phyloP scores from a whole-genome alignment of 345 rosid species.

The Lagerstroemia speciosa region DNA sequence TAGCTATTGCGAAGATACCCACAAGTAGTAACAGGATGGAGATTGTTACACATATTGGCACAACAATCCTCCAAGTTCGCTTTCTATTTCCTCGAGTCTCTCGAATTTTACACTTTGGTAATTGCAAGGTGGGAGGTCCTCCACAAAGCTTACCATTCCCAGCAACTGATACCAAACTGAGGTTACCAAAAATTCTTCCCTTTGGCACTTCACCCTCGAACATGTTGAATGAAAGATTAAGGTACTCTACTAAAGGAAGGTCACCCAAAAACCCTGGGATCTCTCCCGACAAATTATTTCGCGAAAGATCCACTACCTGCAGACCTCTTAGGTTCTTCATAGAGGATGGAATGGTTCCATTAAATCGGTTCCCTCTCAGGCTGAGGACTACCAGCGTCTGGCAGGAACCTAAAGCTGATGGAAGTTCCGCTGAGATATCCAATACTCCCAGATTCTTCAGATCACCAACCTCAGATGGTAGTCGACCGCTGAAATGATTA shows the following conservation, averaged over 20 bases:
- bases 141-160: slow-evolving; percentile 11
- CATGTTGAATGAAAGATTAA: slow-evolving; percentile 13
- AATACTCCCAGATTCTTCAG: background rate
- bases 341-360: slow-evolving; percentile 6
- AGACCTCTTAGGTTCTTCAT: slow-evolving; percentile 2
- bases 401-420: slow-evolving; percentile 1
- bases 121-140: slow-evolving; percentile 1
- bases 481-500: background rate
- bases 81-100: background rate
- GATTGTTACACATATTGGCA: slow-evolving; percentile 1
- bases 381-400: slow-evolving; percentile 1
- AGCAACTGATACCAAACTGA: background rate
- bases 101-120: slow-evolving; percentile 4
- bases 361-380: slow-evolving; percentile 7
- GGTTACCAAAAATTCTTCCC: slow-evolving; percentile 7
- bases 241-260: slow-evolving; percentile 3
- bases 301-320: background rate
- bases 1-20: background rate
- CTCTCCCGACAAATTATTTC: slow-evolving; percentile 8
- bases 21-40: background rate
- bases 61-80: background rate
- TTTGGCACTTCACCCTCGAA: slow-evolving; percentile 7
- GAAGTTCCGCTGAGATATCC: slow-evolving; percentile 9
- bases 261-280: slow-evolving; percentile 7
- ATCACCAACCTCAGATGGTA: background rate